These are phyloP conservation scores for Ogataea polymorpha DNA, from an alignment of 805 yeast genomes.

Conservation along the genomic window DNA sequence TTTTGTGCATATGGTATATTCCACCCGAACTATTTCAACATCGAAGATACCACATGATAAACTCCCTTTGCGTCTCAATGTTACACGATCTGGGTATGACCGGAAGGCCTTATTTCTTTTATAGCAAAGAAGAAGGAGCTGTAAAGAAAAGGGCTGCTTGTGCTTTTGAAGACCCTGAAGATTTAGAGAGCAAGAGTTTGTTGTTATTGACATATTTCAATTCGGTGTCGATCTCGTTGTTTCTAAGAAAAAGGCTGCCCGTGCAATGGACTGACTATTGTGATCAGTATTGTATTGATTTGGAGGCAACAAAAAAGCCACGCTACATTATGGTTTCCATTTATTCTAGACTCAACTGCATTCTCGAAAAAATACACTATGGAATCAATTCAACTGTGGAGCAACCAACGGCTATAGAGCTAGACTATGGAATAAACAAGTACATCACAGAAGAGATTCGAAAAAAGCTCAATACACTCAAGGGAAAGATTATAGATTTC, in stretches of 20 bases:
- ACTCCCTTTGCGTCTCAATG: conserved; percentile 60
- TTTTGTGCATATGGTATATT: conserved; percentile 76
- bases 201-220: conserved; percentile 59
- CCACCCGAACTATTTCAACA: conserved; percentile 79
- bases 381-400: conserved; percentile 43
- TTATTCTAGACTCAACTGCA: conserved; percentile 56
- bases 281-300: conserved; percentile 53
- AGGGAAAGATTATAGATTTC: conserved; percentile 33
- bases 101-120: conserved; percentile 45
- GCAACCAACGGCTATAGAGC: conserved; percentile 29
- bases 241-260: conserved; percentile 59
- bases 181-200: conserved; percentile 47
- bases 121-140: conserved; percentile 38
- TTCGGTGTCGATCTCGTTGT: conserved; percentile 61
- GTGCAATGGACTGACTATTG: conserved; percentile 65
- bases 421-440: conserved; percentile 30
- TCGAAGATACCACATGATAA: conserved; percentile 71
- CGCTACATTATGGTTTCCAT: conserved; percentile 46
- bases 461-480: conserved; percentile 40
- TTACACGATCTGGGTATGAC: conserved; percentile 75
- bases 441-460: conserved; percentile 50
- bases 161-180: conserved; percentile 36
- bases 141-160: conserved; percentile 36
- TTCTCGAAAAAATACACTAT: conserved; percentile 60
- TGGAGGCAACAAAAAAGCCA: conserved; percentile 38